These are phyloP conservation scores for Yamadazyma songkhlaensis DNA, from an alignment of 1,139 yeast genomes.

Conservation along the genomic window DNA sequence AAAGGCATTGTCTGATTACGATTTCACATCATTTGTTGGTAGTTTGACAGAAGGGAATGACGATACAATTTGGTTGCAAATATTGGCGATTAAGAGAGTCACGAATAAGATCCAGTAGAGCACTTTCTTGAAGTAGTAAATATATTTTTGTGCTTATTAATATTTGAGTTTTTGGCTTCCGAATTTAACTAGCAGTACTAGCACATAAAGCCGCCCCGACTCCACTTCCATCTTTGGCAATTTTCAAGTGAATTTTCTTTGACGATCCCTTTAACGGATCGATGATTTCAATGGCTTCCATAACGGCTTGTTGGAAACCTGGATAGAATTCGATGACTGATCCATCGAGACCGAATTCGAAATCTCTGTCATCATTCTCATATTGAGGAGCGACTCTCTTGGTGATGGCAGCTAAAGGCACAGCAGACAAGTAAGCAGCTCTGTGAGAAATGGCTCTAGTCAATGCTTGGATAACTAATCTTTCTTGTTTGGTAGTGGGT, in stretches of 20 bases:
- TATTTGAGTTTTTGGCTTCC: too few species aligned
- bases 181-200: slow-evolving; percentile 21
- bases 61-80: slow-evolving; percentile 6
- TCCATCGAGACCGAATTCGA: slow-evolving; percentile 94
- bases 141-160: background rate
- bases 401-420: slow-evolving; percentile 80
- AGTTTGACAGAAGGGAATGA: background rate
- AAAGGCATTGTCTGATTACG: slow-evolving; percentile 3
- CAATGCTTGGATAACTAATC: slow-evolving; percentile 64
- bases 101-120: background rate
- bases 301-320: slow-evolving; percentile 70
- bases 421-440: slow-evolving; percentile 82
- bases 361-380: slow-evolving; percentile 58
- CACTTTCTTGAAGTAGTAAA: too few species aligned
- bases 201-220: slow-evolving; percentile 97
- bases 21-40: slow-evolving; percentile 3
- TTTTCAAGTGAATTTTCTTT: slow-evolving; percentile 67
- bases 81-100: slow-evolving; percentile 4
- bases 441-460: slow-evolving; percentile 80
- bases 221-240: slow-evolving; percentile 93
- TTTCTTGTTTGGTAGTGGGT: slow-evolving; percentile 67
- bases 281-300: slow-evolving; percentile 70
- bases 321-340: slow-evolving; percentile 92
- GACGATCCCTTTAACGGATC: slow-evolving; percentile 70
- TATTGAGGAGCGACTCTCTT: slow-evolving; percentile 38